These are phyloP conservation scores for Pythium brassicae DNA, from an alignment of 352 stramenopile species.

Conservation along the genomic window DNA sequence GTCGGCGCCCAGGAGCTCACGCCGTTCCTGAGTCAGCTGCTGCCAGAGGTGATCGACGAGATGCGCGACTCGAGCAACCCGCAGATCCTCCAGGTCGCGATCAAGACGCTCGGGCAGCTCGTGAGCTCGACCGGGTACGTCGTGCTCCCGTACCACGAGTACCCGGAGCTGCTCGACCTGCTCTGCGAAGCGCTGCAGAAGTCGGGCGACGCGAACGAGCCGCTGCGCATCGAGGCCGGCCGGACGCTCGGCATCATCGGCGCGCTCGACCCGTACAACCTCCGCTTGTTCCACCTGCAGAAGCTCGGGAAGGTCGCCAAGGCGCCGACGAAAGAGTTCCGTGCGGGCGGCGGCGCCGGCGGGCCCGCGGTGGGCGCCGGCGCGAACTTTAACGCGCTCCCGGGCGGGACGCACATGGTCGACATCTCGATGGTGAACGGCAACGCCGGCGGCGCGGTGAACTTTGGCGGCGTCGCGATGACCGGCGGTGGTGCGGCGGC, in stretches of 20 bases:
- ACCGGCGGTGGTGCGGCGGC: constrained; percentile 13
- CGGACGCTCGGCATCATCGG: constrained; percentile 78
- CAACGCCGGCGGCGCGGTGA: constrained; percentile 15
- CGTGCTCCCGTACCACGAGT: constrained; percentile 80
- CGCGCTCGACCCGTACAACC: constrained; percentile 81
- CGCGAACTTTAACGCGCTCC: constrained; percentile 11
- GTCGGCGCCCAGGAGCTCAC: constrained; percentile 76
- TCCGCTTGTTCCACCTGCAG: constrained; percentile 78
- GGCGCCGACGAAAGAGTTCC: constrained; percentile 70
- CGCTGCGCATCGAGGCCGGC: constrained; percentile 73
- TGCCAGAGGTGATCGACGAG: constrained; percentile 86
- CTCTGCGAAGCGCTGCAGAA: constrained; percentile 76
- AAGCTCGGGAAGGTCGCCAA: constrained; percentile 73
- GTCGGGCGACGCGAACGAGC: constrained; percentile 73
- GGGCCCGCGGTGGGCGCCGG: constrained; percentile 21
- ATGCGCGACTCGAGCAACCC: constrained; percentile 83
- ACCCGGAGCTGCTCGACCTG: constrained; percentile 77
- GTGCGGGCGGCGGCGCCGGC: constrained; percentile 34
- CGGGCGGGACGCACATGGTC: constrained; percentile 13
- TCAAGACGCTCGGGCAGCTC: constrained; percentile 81
- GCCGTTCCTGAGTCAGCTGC: constrained; percentile 75
- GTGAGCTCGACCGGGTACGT: constrained; percentile 84
- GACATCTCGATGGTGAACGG: constrained; percentile 17
- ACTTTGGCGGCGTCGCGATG: constrained; percentile 15
- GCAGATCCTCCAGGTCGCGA: constrained; percentile 80